These are phyloP conservation scores for Dalbergia cochinchinensis DNA, from an alignment of 306 rosid genomes.

Conservation along the genomic window DNA sequence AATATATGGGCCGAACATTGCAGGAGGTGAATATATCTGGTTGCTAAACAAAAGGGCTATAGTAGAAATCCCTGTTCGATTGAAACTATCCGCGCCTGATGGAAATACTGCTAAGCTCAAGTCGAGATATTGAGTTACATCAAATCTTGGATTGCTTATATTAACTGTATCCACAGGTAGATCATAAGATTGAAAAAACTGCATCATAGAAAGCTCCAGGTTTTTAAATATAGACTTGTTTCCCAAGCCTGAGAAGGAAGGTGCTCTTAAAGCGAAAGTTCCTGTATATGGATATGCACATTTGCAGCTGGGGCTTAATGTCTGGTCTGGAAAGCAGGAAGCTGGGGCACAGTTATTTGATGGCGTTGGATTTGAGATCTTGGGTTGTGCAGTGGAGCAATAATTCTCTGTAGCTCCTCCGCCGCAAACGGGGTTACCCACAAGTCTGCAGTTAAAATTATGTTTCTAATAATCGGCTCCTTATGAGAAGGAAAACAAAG, in stretches of 20 bases:
- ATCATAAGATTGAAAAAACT: not conserved
- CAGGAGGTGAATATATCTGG: slow-evolving; percentile 58
- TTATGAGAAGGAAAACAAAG: slow-evolving; percentile 15
- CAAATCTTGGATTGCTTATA: slow-evolving; percentile 45
- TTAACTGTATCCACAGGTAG: slow-evolving; percentile 63
- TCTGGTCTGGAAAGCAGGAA: slow-evolving; percentile 50
- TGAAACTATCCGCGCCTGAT: slow-evolving; percentile 52
- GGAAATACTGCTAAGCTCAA: slow-evolving; percentile 65
- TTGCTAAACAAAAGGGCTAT: slow-evolving; percentile 61
- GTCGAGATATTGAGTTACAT: slow-evolving; percentile 45
- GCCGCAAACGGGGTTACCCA: slow-evolving; percentile 61
- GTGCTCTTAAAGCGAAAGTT: slow-evolving; percentile 64
- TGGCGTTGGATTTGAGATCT: slow-evolving; percentile 41
- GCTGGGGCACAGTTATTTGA: slow-evolving; percentile 48
- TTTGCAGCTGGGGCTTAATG: slow-evolving; percentile 69
- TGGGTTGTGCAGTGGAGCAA: slow-evolving; percentile 51
- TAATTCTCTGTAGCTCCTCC: slow-evolving; percentile 31
- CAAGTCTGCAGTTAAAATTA: slow-evolving; percentile 59
- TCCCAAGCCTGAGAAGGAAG: slow-evolving; percentile 59
- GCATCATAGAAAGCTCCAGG: slow-evolving; percentile 45
- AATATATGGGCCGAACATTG: slow-evolving; percentile 60
- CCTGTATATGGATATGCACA: slow-evolving; percentile 79
- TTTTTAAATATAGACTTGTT: slow-evolving; percentile 38
- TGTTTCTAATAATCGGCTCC: slow-evolving; percentile 1
- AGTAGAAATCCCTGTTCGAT: slow-evolving; percentile 47